Base-by-base conservation (phyloP, 805 yeast species). In the Saturnispora gosingensis region DNA sequence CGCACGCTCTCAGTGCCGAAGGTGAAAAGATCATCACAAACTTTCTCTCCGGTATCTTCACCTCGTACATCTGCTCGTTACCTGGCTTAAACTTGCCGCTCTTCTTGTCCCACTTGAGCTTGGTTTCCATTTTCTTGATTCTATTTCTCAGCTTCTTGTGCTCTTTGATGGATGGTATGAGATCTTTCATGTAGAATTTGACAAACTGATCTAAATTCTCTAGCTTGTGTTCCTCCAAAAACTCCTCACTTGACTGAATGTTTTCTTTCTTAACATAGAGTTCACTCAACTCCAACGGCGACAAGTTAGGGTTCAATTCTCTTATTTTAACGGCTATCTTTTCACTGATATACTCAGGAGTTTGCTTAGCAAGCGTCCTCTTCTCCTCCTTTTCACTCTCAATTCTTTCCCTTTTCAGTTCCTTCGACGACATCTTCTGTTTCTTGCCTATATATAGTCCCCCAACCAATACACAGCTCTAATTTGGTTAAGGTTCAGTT, bases 1-100 rank as follows among this genome's bases (percentile, higher is more conserved):
- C 97, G 61, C 97, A 91, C 2, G 88, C 93, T 58, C 97, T 75
- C 24, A 88, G 71, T 10, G 96, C 93, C 0, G 96, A 87, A 72
- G 85, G 76, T 0, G 90, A 76, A 15, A 84, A 60, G 1, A 83
- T 67, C 15, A 83, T 66, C 56, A 80, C 63, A 67, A 75, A 70
- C 50, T 76, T 74, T 28, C 76, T 66, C 32, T 68, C 72, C 15
- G 56, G 58, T 32, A 47, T 34, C 15, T 60, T 57, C 18, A 58
- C 59, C 1, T 45, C 51, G 16, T 30, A 28, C 50, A 54, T 30
- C 30, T 48, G 39, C 43, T 57, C 52, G 30, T 49, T 38, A 15
- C 48, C 52, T n/a, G 35, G 32, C 40, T 49, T 49, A n/a, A 44
- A 49, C 59, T 49, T 48, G 3, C 47, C 51, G 24, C 43, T 57